Evolutionary conservation across 2,329 filamentous ascomycete genomes (phyloP).

Genomic region (Alternaria tenuissima): DNA sequence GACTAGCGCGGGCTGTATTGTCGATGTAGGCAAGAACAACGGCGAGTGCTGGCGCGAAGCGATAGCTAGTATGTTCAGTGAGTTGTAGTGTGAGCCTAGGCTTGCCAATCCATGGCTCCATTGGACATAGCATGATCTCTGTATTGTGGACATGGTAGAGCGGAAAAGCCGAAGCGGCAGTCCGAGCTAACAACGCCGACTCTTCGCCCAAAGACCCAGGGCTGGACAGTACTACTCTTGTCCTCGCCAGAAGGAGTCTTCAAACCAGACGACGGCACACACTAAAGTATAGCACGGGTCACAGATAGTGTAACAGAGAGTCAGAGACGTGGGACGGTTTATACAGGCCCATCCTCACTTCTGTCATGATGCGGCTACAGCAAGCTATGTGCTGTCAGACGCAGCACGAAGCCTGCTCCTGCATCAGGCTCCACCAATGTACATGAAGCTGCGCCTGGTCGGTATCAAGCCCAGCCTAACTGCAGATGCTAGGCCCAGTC

Average conservation of each 20-base stretch:
- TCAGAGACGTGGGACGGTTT: not conserved
- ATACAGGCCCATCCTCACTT: not conserved
- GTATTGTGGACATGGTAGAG: not conserved
- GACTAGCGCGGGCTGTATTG: not conserved
- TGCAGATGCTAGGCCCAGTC: not conserved
- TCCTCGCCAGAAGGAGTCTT: not conserved
- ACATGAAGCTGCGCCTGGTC: not conserved
- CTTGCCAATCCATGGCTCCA: not conserved
- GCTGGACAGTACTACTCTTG: not conserved
- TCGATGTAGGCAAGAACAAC: not conserved
- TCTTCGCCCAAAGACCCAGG: not conserved
- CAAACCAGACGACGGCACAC: not conserved
- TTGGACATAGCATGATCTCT: not conserved
- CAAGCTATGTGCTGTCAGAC: not conserved
- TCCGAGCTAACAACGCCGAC: not conserved
- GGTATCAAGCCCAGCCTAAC: not conserved
- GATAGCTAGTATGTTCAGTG: not conserved
- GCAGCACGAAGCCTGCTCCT: not conserved
- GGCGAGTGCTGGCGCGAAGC: not conserved
- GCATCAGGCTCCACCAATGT: constrained; percentile 1
- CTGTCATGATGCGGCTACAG: not conserved
- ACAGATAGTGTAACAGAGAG: not conserved
- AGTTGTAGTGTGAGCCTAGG: not conserved
- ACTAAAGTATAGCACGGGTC: not conserved
- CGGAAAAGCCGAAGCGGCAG: not conserved